phyloP scores from a whole-genome alignment of 305 asterid genomes.

The Lippia alba region DNA sequence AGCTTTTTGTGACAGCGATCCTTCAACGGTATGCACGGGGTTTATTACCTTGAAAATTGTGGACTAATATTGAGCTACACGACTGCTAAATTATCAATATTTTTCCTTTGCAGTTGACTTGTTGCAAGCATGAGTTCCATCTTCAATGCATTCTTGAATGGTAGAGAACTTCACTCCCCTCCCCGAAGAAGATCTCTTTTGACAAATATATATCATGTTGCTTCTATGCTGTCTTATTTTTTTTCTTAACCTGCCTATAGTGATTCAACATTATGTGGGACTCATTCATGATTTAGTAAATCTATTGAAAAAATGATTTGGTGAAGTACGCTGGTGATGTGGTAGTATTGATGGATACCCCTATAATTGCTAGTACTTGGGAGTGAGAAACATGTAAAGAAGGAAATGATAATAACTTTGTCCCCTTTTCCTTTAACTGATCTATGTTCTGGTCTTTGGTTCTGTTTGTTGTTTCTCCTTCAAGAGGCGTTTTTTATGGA shows the following conservation, averaged over 20 bases:
- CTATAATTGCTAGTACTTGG: not conserved
- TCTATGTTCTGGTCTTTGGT: not conserved
- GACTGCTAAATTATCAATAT: slow-evolving; percentile 15
- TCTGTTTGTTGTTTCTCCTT: not conserved
- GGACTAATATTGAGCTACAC: slow-evolving; percentile 10
- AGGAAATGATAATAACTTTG: not conserved
- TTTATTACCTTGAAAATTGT: not conserved
- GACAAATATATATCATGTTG: not conserved
- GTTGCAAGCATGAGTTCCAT: slow-evolving; percentile 90
- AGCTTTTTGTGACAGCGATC: slow-evolving; percentile 71
- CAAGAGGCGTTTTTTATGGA: not conserved
- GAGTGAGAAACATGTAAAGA: not conserved
- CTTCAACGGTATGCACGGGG: slow-evolving; percentile 63
- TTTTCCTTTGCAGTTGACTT: slow-evolving; percentile 63
- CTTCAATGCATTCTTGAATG: slow-evolving; percentile 91
- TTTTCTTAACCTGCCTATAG: not conserved
- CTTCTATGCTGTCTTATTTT: not conserved
- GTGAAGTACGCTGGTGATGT: not conserved
- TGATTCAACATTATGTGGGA: not conserved
- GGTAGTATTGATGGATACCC: not conserved
- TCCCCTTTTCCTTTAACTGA: not conserved
- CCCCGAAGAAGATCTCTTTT: not conserved
- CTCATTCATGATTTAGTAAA: slow-evolving; percentile 1
- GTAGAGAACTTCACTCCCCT: slow-evolving; percentile 38
- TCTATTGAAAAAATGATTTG: not conserved